Base-by-base conservation (phyloP, 139 green algal species). In the Ostreobium quekettii region DNA sequence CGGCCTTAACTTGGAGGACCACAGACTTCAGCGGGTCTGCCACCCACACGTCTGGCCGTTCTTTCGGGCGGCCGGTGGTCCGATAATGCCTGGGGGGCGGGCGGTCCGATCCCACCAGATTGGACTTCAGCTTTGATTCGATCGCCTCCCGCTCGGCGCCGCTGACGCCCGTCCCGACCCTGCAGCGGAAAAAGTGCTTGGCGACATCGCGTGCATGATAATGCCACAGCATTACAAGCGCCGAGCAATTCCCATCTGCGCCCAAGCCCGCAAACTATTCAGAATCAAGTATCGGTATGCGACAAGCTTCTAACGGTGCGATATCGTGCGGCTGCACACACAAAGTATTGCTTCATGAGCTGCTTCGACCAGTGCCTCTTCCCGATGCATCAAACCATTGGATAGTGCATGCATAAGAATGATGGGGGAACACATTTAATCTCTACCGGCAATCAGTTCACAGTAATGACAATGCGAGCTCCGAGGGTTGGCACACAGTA, bases 31-130 rank as follows among this genome's bases (percentile, higher is more conserved):
- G 33, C 4, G 82, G 81, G 65, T 92, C 75, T 0, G n/a, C 58
- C 28, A 93, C 73, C 87, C 87, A 93, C 53, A 87, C 74, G 49
- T 93, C 80, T 4, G 85, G 85, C 46, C 56, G 60, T 56, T 86
- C 84, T 49, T 75, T 81, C 3, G 71, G 26, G 6, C 39, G 19
- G 15, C 64, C 76, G 0, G 71, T 83, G 5, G 72, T n/a, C 1
- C 70, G 65, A 73, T 82, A 77, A 49, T 62, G 73, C 19, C 29
- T 42, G 24, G 74, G 72, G 1, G 74, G 60, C 24, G 49, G 78
- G 32, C 30, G 47, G 6, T 48, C 32, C 4, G 36, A 37, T 4
- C 71, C 59, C 26, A 78, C 3, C 38, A 77, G 47, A 39, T 71
- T 37, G 24, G 56, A 60, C 28, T 61, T 47, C 37, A 85, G 56